phyloP scores from a whole-genome alignment of 176 grass and related monocot species.

The Ananas comosus region DNA sequence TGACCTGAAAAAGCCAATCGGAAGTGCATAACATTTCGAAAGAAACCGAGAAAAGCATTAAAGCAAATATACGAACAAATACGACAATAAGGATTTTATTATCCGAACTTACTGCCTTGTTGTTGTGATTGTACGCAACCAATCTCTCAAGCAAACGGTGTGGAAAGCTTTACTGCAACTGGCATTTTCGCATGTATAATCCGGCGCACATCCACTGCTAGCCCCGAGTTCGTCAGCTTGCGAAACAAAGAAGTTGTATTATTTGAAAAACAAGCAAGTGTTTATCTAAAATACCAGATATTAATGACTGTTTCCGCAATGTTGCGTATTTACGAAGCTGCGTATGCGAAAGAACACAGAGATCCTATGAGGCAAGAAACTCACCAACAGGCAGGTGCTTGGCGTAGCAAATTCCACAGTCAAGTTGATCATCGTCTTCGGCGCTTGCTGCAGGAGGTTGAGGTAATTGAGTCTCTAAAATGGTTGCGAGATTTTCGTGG shows the following conservation, averaged over 20 bases:
- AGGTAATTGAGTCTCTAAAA: conserved; percentile 47
- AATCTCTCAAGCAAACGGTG: conserved; percentile 60
- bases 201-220: conserved; percentile 45
- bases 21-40: too few relatives aligned
- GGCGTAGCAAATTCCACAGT: conserved; percentile 90
- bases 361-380: background rate
- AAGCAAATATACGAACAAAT: too few relatives aligned
- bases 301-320: too few relatives aligned
- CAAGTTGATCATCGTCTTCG: conserved; percentile 39
- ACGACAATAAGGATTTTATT: too few relatives aligned
- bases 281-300: too few relatives aligned
- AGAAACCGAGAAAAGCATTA: too few relatives aligned
- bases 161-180: conserved; percentile 71
- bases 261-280: too few relatives aligned
- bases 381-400: conserved; percentile 56
- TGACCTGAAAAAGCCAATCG: conserved; percentile 30
- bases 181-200: conserved; percentile 57
- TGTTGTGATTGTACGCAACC: conserved; percentile 68
- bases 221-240: conserved; percentile 66
- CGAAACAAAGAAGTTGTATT: conserved; percentile 4
- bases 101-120: conserved; percentile 60
- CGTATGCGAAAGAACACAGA: too few relatives aligned
- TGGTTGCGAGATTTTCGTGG: conserved; percentile 45
- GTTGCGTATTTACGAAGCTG: too few relatives aligned
- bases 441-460: conserved; percentile 23